These are phyloP conservation scores for Austroboletus eburneus DNA, from an alignment of 768 basidiomycete genomes.

Conservation along the genomic window DNA sequence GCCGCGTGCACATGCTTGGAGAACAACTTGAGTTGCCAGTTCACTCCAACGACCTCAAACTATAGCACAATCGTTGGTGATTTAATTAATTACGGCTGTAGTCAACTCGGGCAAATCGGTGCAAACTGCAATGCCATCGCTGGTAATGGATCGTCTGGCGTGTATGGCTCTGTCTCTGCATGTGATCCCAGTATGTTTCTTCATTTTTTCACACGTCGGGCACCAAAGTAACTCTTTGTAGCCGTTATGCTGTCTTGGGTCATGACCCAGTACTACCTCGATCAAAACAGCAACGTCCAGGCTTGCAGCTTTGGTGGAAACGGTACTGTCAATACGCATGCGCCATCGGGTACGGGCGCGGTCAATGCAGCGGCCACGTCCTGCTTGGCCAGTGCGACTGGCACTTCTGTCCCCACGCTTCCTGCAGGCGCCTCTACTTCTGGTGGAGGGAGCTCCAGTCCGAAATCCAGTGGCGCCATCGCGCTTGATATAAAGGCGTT, in stretches of 20 bases:
- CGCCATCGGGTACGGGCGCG: slow-evolving; percentile 45
- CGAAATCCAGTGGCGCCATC: slow-evolving; percentile 20
- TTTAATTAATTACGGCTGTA: slow-evolving; percentile 65
- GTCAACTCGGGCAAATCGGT: slow-evolving; percentile 55
- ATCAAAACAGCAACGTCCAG: slow-evolving; percentile 49
- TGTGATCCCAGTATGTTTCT: slow-evolving; percentile 71
- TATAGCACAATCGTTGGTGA: slow-evolving; percentile 56
- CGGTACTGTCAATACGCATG: slow-evolving; percentile 63
- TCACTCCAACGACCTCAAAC: slow-evolving; percentile 60
- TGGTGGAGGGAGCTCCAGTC: slow-evolving; percentile 21
- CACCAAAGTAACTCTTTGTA: slow-evolving; percentile 24
- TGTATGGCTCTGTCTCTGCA: slow-evolving; percentile 69
- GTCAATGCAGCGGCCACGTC: slow-evolving; percentile 58
- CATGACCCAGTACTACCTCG: slow-evolving; percentile 75
- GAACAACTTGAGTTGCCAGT: slow-evolving; percentile 64
- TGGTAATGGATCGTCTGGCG: slow-evolving; percentile 67
- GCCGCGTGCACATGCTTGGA: slow-evolving; percentile 76
- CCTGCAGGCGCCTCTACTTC: slow-evolving; percentile 31
- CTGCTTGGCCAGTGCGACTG: slow-evolving; percentile 59
- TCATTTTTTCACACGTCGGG: background rate
- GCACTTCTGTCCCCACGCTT: slow-evolving; percentile 60
- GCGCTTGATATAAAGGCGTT: slow-evolving; percentile 33
- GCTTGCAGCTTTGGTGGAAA: slow-evolving; percentile 84
- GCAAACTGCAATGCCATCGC: slow-evolving; percentile 66
- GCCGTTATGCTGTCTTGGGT: slow-evolving; percentile 79